Conservation (phyloP, 2,329 filamentous ascomycete genomes). For the Apiospora koreana region DNA sequence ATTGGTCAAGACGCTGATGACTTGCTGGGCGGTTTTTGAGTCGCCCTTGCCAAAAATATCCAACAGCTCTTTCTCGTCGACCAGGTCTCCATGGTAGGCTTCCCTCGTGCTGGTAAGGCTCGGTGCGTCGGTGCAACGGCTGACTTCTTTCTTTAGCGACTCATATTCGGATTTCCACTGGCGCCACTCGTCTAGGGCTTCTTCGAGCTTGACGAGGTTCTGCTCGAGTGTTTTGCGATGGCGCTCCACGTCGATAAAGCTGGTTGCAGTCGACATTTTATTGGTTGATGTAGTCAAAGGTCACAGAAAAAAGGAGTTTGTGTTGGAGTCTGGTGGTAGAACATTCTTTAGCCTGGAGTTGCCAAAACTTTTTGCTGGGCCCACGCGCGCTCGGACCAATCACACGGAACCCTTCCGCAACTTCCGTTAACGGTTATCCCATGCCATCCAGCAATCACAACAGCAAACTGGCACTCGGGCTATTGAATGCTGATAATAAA, state of each 20-base stretch:
- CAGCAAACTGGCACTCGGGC: no score
- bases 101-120: constrained; percentile 58
- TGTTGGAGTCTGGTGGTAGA: not conserved
- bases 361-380: not conserved
- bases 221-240: constrained; percentile 76
- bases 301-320: not conserved
- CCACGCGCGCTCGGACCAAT: not conserved
- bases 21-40: constrained; percentile 59
- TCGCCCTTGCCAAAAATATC: constrained; percentile 49
- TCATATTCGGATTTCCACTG: constrained; percentile 93
- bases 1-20: constrained; percentile 68
- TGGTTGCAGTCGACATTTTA: constrained; percentile 38
- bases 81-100: constrained; percentile 63
- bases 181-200: constrained; percentile 83
- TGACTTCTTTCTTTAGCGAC: constrained; percentile 79
- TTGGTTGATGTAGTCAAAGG: not conserved
- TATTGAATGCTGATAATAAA: no score
- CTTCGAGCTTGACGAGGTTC: constrained; percentile 71
- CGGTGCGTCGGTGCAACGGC: constrained; percentile 49
- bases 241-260: constrained; percentile 69
- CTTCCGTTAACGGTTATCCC: not conserved
- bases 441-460: no score
- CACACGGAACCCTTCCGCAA: not conserved
- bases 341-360: not conserved
- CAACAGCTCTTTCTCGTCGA: constrained; percentile 59